These are phyloP conservation scores for Beauveria varroae DNA, from an alignment of 2,329 filamentous ascomycete species.

Conservation along the genomic window DNA sequence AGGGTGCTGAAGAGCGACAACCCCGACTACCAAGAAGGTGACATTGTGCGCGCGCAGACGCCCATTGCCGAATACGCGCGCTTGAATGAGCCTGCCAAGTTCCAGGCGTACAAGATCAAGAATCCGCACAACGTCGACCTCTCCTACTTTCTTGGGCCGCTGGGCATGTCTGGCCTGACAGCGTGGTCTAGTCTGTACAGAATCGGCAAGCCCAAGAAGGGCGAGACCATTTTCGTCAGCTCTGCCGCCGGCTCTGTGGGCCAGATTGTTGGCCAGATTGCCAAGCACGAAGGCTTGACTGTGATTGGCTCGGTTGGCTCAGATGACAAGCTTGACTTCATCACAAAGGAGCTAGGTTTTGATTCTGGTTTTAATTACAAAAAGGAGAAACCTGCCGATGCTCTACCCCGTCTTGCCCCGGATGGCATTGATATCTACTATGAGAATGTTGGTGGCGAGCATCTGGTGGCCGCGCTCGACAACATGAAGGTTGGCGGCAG, in stretches of 20 bases:
- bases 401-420: conserved; percentile 63
- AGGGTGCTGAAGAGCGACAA: conserved; percentile 65
- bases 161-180: conserved; percentile 56
- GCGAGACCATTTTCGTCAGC: conserved; percentile 74
- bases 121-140: conserved; percentile 63
- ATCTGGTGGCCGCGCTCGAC: conserved; percentile 38
- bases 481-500: conserved; percentile 55
- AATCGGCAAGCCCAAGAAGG: conserved; percentile 54
- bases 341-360: conserved; percentile 42
- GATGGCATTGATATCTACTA: conserved; percentile 66
- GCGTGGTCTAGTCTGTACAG: conserved; percentile 63
- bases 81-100: conserved; percentile 37
- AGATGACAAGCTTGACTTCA: conserved; percentile 70
- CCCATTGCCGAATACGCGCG: conserved; percentile 63
- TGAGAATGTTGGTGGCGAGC: conserved; percentile 47
- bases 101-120: conserved; percentile 46
- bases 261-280: conserved; percentile 74
- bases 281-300: conserved; percentile 69
- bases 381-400: conserved; percentile 63
- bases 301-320: conserved; percentile 77
- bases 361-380: conserved; percentile 79
- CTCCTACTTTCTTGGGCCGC: conserved; percentile 62
- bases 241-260: conserved; percentile 77
- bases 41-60: conserved; percentile 52
- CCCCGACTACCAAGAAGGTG: conserved; percentile 55